Base-by-base conservation (phyloP, 768 basidiomycete species). In the Saitozyma sp. region DNA sequence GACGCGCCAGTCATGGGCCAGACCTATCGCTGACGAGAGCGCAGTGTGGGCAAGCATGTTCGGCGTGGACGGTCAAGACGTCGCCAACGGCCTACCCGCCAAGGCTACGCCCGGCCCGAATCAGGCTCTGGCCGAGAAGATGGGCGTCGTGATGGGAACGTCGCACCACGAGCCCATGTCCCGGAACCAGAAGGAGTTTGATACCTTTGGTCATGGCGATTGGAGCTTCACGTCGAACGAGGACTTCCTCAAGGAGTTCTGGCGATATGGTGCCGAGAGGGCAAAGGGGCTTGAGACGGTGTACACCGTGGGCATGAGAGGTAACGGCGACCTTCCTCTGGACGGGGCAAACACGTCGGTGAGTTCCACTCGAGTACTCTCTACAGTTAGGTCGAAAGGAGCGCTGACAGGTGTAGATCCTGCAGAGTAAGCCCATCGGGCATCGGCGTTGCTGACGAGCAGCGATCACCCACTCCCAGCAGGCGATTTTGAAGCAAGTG, bases 101-200 rank as follows among this genome's bases (percentile, higher is more conserved):
- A n/a, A 58, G 37, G 55, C 61, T 9, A 87, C 87, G 64, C 79
- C 83, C 0, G 75, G 75, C 2, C 79, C 82, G 37, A 89, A 88
- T 66, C 86, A 87, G 68, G 80, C 81, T 37, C 80, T 86, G 41
- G 89, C 88, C 3, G 84, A 89, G 66, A 81, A 80, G 57, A 87
- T 85, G 75, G 88, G 86, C 37, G 82, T 89, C 50, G 87, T 86
- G 49, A 88, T 89, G 86, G 86, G 88, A 51, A 88, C 88, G 2
- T 87, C 68, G 11, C 87, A 88, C 70, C 85, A 89, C 74, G 88
- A 89, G 70, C 88, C 88, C 8, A 88, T 89, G 86, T 85, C 86
- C 82, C 84, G 88, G 20, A 86, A 86, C 38, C 86, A 85, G 2
- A 87, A 88, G 11, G 74, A 89, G 71, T 89, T 86, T 82, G 81